Conservation (phyloP, 495 filamentous ascomycete genomes). For the Xylaria nigripes region DNA sequence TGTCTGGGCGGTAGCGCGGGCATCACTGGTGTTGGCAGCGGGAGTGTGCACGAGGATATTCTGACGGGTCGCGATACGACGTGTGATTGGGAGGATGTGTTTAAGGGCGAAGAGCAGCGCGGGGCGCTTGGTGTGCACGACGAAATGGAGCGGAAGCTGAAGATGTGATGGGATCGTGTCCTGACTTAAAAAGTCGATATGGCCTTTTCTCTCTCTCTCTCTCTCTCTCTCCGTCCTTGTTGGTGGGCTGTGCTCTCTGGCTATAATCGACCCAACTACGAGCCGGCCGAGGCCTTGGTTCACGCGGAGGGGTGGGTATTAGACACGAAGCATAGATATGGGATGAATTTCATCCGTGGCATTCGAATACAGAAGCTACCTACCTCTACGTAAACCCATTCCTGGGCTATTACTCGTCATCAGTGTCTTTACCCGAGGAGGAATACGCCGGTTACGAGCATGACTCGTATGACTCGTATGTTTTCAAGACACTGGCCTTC, state of each 20-base stretch:
- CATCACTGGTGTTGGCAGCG: conserved; percentile 14
- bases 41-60: conserved; percentile 67
- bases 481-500: no score
- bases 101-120: conserved; percentile 60
- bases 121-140: conserved; percentile 66
- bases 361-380: not conserved
- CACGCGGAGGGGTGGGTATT: not conserved
- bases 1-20: conserved; percentile 32
- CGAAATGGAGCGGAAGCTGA: conserved; percentile 87
- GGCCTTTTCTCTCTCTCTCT: not conserved
- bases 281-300: not conserved
- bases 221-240: not conserved
- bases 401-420: not conserved
- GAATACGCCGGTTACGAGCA: not conserved
- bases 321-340: not conserved
- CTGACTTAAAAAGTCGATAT: not conserved
- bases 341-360: not conserved
- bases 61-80: conserved; percentile 66
- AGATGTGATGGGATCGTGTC: conserved; percentile 28
- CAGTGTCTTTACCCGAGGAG: not conserved
- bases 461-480: no score
- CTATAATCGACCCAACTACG: not conserved
- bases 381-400: not conserved
- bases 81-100: conserved; percentile 89
- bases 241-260: not conserved